A percentile compares a stretch with the other conserved stretches of the same genome.
Evolutionary conservation across 2,329 filamentous ascomycete species (phyloP).

Genomic region (Scleromitrula shiraiana): DNA sequence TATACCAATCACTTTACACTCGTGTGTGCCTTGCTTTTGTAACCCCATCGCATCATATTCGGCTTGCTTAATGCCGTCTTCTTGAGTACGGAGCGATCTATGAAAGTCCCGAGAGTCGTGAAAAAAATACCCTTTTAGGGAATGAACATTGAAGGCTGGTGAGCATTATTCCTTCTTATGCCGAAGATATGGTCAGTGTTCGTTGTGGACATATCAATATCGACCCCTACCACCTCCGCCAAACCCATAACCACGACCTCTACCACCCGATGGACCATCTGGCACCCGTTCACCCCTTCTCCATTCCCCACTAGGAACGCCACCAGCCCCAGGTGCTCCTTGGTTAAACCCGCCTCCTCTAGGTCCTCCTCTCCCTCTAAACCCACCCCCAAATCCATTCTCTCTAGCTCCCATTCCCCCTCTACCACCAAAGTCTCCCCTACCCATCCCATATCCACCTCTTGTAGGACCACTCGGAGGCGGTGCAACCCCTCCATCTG

Average conservation of each 20-base stretch:
- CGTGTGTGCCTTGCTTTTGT: too few relatives aligned
- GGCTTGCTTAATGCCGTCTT: too few relatives aligned
- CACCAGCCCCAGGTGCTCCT: conserved; percentile 27
- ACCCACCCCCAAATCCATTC: conserved; percentile 29
- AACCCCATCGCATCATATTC: too few relatives aligned
- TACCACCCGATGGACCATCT: conserved; percentile 37
- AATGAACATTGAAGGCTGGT: conserved; percentile 1
- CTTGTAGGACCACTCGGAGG: conserved; percentile 38
- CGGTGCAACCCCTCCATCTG: conserved; percentile 66
- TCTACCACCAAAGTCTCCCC: conserved; percentile 34
- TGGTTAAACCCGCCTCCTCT: conserved; percentile 34
- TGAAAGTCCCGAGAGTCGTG: too few relatives aligned
- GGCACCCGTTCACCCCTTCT: conserved; percentile 56
- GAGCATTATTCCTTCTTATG: background rate
- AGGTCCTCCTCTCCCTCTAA: conserved; percentile 31
- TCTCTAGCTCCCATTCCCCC: conserved; percentile 32
- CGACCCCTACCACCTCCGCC: conserved; percentile 38
- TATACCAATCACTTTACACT: too few relatives aligned
- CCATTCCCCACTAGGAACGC: conserved; percentile 51
- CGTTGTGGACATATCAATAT: conserved; percentile 19
- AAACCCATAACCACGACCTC: conserved; percentile 38
- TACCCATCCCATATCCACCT: conserved; percentile 30
- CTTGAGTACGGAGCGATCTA: too few relatives aligned
- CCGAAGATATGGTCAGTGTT: background rate
- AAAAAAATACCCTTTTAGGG: too few relatives aligned